phyloP scores from a whole-genome alignment of 805 yeast genomes.

The Lachancea sp. region DNA sequence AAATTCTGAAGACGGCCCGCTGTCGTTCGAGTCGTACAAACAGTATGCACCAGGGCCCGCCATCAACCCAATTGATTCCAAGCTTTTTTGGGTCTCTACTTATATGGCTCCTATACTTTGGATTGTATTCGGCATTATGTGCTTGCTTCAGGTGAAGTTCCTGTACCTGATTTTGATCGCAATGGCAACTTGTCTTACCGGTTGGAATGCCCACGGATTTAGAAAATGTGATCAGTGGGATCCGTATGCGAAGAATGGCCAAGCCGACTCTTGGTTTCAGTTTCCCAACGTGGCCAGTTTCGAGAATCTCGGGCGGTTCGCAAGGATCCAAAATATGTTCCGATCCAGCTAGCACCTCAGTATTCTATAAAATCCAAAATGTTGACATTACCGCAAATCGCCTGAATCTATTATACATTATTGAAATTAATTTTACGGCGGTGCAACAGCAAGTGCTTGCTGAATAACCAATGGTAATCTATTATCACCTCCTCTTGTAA shows the following conservation, averaged over 20 bases:
- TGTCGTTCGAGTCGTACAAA: constrained; percentile 32
- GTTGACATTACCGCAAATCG: not conserved
- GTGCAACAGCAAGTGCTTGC: too few species aligned
- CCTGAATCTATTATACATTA: too few species aligned
- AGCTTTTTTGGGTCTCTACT: constrained; percentile 75
- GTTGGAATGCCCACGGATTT: constrained; percentile 84
- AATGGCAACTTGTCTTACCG: constrained; percentile 64
- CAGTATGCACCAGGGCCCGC: constrained; percentile 38
- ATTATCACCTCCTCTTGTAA: constrained; percentile 70
- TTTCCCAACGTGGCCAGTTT: constrained; percentile 24
- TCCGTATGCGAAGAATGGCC: constrained; percentile 14
- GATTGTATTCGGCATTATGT: constrained; percentile 67
- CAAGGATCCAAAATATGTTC: constrained; percentile 27
- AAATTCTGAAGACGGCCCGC: constrained; percentile 20
- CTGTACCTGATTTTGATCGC: constrained; percentile 54
- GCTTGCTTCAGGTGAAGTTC: constrained; percentile 71
- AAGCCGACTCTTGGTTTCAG: constrained; percentile 25
- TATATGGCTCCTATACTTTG: constrained; percentile 74
- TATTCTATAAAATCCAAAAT: not conserved
- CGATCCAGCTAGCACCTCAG: constrained; percentile 10
- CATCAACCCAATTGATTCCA: constrained; percentile 88
- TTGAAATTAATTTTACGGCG: too few species aligned
- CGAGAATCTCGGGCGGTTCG: constrained; percentile 22
- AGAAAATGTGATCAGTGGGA: constrained; percentile 91
- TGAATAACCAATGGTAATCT: not conserved